These are phyloP conservation scores for Boletus patriciae DNA, from an alignment of 768 basidiomycete genomes.

Conservation along the genomic window DNA sequence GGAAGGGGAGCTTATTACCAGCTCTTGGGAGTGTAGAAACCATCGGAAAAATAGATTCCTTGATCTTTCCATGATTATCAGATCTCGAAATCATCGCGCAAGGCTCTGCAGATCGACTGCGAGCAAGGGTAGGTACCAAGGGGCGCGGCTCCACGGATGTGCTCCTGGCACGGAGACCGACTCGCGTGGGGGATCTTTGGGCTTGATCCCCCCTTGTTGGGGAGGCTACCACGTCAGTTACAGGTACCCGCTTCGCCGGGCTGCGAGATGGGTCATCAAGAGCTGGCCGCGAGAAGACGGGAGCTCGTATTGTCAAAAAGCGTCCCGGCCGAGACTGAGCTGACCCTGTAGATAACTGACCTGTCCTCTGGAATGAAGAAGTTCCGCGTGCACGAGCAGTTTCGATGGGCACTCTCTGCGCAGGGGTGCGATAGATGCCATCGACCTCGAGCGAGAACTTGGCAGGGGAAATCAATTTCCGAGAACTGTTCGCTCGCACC, in stretches of 20 bases:
- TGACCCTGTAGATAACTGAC: slow-evolving; percentile 32
- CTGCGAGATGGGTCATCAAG: slow-evolving; percentile 40
- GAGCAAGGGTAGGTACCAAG: slow-evolving; percentile 7
- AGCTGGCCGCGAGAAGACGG: slow-evolving; percentile 43
- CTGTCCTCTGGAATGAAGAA: slow-evolving; percentile 48
- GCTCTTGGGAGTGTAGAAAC: slow-evolving; percentile 6
- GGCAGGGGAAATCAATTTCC: slow-evolving; percentile 29
- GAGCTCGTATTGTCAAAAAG: slow-evolving; percentile 19
- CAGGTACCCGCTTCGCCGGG: slow-evolving; percentile 36
- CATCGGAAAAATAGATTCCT: slow-evolving; percentile 25
- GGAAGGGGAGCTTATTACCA: slow-evolving; percentile 27
- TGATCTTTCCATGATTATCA: slow-evolving; percentile 12
- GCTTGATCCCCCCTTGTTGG: slow-evolving; percentile 18
- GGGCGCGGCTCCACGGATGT: slow-evolving; percentile 38
- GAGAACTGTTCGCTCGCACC: slow-evolving; percentile 17
- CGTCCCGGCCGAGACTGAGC: slow-evolving; percentile 23
- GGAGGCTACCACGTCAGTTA: slow-evolving; percentile 28
- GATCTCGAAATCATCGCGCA: slow-evolving; percentile 4
- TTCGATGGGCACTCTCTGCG: slow-evolving; percentile 59
- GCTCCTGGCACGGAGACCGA: slow-evolving; percentile 29
- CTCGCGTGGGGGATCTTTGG: slow-evolving; percentile 17
- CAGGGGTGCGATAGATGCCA: slow-evolving; percentile 55
- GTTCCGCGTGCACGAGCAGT: slow-evolving; percentile 51
- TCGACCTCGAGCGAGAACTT: slow-evolving; percentile 37
- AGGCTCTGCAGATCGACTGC: slow-evolving; percentile 36